Conservation (phyloP, 1,284 basidiomycete species). For the Wallemia mellicola region DNA sequence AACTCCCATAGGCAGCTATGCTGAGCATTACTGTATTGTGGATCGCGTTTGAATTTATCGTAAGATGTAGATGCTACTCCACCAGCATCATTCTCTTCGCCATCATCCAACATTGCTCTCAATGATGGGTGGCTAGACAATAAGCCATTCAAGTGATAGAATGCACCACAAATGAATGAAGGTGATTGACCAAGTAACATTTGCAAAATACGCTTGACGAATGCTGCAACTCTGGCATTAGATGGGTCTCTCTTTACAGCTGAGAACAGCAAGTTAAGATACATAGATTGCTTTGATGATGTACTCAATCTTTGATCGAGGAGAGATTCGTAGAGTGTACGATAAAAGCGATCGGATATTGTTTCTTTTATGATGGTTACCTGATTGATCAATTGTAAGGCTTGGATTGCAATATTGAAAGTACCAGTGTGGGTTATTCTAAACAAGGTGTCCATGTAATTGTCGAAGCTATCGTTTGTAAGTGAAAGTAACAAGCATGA, state of each 20-base stretch:
- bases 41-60: conserved; percentile 13
- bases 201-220: conserved; percentile 66
- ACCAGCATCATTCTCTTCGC: conserved; percentile 42
- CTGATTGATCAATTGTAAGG: conserved; percentile 70
- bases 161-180: conserved; percentile 67
- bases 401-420: conserved; percentile 90
- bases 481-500: conserved; percentile 4
- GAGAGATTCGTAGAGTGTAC: conserved; percentile 64
- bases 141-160: conserved; percentile 22
- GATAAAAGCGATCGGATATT: conserved; percentile 60
- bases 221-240: conserved; percentile 37
- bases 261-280: conserved; percentile 82
- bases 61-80: neutral
- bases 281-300: conserved; percentile 89
- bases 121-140: conserved; percentile 43
- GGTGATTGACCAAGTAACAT: conserved; percentile 43
- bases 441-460: conserved; percentile 81
- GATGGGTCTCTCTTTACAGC: conserved; percentile 52
- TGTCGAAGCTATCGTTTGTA: conserved; percentile 30
- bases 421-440: conserved; percentile 63
- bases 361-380: conserved; percentile 23
- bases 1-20: conserved; percentile 66
- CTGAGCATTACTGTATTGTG: conserved; percentile 56
- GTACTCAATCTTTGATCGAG: conserved; percentile 49
- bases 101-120: conserved; percentile 29